Conservation (phyloP, 2,329 filamentous ascomycete genomes). For the Sporothrix mexicana region DNA sequence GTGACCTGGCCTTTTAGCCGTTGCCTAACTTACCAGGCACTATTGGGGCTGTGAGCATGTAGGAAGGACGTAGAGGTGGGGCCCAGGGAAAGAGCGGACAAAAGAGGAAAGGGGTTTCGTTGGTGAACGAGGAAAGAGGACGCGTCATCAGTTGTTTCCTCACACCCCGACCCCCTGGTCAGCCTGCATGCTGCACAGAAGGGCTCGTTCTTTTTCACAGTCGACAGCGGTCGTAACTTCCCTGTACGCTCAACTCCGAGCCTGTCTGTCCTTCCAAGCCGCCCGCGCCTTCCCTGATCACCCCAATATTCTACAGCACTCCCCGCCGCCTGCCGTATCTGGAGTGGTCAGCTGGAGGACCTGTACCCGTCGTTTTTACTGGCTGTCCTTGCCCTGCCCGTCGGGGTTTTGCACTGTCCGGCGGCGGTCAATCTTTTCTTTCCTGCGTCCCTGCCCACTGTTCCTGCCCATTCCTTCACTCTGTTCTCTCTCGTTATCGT, state of each 20-base stretch:
- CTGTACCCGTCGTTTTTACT: neutral
- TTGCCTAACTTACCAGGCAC: slow-evolving; percentile 26
- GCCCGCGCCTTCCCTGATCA: slow-evolving; percentile 11
- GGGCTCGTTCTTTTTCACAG: slow-evolving; percentile 14
- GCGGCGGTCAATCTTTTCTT: slow-evolving; percentile 9
- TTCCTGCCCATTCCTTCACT: slow-evolving; percentile 2
- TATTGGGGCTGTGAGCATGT: slow-evolving; percentile 33
- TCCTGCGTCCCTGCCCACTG: neutral
- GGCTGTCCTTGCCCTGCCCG: neutral
- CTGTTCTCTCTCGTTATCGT: neutral
- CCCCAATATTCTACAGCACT: neutral
- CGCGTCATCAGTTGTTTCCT: slow-evolving; percentile 34
- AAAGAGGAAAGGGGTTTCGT: slow-evolving; percentile 18
- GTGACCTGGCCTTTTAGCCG: slow-evolving; percentile 21
- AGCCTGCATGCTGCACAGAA: slow-evolving; percentile 28
- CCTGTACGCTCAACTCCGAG: slow-evolving; percentile 20
- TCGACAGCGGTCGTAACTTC: slow-evolving; percentile 13
- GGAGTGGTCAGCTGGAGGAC: neutral
- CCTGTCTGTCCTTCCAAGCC: slow-evolving; percentile 20
- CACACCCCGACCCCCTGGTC: slow-evolving; percentile 22
- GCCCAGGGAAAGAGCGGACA: slow-evolving; percentile 14
- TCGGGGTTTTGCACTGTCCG: neutral
- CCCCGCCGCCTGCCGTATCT: slow-evolving; percentile 12
- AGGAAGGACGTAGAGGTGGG: slow-evolving; percentile 21
- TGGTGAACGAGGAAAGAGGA: slow-evolving; percentile 16